Evolutionary conservation across 306 rosid genomes (phyloP).

Genomic region (Lithocarpus polystachyus): DNA sequence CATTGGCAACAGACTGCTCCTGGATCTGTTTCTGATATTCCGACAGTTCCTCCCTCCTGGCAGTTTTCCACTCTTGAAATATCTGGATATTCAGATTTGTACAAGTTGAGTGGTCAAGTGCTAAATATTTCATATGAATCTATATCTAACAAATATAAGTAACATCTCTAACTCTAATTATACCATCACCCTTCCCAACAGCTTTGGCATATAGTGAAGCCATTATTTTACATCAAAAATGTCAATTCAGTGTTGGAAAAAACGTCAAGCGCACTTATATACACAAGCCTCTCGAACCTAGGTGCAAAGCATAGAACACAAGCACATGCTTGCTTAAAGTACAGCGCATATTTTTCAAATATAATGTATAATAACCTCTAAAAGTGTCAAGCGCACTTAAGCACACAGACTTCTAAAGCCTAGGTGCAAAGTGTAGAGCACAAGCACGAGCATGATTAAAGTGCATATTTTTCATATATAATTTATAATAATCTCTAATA

Average conservation of each 20-base stretch:
- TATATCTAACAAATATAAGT: not conserved
- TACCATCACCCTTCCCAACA: not conserved
- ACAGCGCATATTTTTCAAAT: too few relatives aligned
- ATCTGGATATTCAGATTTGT: conserved; percentile 44
- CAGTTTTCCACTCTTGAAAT: conserved; percentile 77
- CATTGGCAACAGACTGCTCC: conserved; percentile 81
- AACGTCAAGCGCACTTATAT: too few relatives aligned
- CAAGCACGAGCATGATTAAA: too few relatives aligned
- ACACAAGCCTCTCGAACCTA: too few relatives aligned
- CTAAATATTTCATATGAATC: not conserved
- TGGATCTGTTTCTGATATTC: conserved; percentile 86
- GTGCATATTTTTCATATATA: too few relatives aligned
- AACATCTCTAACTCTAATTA: not conserved
- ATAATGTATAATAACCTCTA: too few relatives aligned
- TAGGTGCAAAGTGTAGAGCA: too few relatives aligned
- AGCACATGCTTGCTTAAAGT: too few relatives aligned
- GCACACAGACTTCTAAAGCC: too few relatives aligned
- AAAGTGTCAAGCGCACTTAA: too few relatives aligned
- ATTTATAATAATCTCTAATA: too few relatives aligned
- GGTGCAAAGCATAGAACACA: too few relatives aligned
- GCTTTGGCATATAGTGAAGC: not conserved
- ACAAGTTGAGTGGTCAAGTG: not conserved
- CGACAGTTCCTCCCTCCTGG: conserved; percentile 83
- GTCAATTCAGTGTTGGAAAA: not conserved
- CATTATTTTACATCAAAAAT: not conserved